phyloP scores from a whole-genome alignment of 257 asterid genomes.

The Salvia hispanica region DNA sequence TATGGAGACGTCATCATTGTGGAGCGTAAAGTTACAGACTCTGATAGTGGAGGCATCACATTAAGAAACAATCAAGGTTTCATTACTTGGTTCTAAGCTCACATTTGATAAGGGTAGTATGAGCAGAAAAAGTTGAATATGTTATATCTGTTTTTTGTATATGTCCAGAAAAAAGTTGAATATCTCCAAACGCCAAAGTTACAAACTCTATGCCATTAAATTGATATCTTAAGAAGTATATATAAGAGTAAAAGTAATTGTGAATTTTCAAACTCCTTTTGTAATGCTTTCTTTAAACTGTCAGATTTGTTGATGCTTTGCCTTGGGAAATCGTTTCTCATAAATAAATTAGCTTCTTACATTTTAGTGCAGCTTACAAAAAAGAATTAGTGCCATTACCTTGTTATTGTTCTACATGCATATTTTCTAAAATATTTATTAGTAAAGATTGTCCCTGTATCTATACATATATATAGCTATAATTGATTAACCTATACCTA shows the following conservation, averaged over 20 bases:
- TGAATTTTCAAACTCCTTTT: conserved; percentile 19
- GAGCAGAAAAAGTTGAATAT: too few species aligned
- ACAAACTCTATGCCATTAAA: conserved; percentile 24
- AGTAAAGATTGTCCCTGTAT: too few species aligned
- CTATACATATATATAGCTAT: too few species aligned
- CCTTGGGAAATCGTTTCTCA: not conserved
- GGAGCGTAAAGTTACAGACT: conserved; percentile 78
- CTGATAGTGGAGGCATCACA: conserved; percentile 56
- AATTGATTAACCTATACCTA: too few species aligned
- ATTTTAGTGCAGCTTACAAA: not conserved
- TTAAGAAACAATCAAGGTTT: conserved; percentile 81
- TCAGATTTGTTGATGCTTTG: not conserved
- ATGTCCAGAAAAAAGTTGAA: not conserved
- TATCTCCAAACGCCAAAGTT: too few species aligned
- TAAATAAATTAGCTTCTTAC: conserved; percentile 14
- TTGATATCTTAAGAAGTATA: not conserved
- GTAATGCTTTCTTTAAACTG: too few species aligned
- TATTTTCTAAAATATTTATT: not conserved
- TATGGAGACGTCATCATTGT: conserved; percentile 72
- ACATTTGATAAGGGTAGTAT: too few species aligned
- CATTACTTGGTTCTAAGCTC: conserved; percentile 23
- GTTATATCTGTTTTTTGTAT: not conserved
- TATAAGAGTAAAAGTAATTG: not conserved
- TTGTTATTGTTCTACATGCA: not conserved
- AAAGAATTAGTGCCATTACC: not conserved